These are phyloP conservation scores for Cyberlindnera galapagoensis DNA, from an alignment of 805 yeast species.

Conservation along the genomic window DNA sequence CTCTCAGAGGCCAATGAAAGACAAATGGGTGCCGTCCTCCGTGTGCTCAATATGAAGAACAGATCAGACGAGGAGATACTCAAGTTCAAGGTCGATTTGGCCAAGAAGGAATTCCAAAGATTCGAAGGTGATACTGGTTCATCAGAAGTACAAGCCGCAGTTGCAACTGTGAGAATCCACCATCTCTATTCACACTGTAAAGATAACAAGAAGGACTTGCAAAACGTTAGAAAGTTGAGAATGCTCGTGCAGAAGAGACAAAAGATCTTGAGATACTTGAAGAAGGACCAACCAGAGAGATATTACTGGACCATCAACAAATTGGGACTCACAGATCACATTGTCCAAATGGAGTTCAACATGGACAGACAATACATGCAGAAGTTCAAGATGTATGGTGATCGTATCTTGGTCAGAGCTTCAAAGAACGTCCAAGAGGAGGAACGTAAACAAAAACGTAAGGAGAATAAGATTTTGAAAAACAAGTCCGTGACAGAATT, in stretches of 20 bases:
- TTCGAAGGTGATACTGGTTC: constrained; percentile 91
- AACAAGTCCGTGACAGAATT: constrained; percentile 22
- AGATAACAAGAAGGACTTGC: constrained; percentile 64
- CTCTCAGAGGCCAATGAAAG: constrained; percentile 38
- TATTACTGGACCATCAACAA: constrained; percentile 84
- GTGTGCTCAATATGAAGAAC: constrained; percentile 72
- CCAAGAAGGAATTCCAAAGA: constrained; percentile 74
- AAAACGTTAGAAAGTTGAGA: constrained; percentile 64
- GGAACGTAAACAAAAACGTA: constrained; percentile 40
- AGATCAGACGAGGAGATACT: constrained; percentile 51
- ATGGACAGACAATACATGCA: constrained; percentile 75
- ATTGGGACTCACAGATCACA: constrained; percentile 79
- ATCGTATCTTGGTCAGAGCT: constrained; percentile 53
- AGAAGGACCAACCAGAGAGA: constrained; percentile 69
- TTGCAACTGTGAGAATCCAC: constrained; percentile 74
- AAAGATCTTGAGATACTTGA: constrained; percentile 71
- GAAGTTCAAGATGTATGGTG: constrained; percentile 74
- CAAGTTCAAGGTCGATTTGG: constrained; percentile 54
- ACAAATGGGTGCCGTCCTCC: constrained; percentile 60
- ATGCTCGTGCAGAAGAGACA: constrained; percentile 89
- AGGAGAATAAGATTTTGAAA: constrained; percentile 35
- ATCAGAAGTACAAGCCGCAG: constrained; percentile 93
- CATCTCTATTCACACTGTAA: constrained; percentile 68
- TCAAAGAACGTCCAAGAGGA: constrained; percentile 42
- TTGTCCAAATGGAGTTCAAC: constrained; percentile 72